Conservation (phyloP, 257 asterid genomes). For the Solanum arcanum region DNA sequence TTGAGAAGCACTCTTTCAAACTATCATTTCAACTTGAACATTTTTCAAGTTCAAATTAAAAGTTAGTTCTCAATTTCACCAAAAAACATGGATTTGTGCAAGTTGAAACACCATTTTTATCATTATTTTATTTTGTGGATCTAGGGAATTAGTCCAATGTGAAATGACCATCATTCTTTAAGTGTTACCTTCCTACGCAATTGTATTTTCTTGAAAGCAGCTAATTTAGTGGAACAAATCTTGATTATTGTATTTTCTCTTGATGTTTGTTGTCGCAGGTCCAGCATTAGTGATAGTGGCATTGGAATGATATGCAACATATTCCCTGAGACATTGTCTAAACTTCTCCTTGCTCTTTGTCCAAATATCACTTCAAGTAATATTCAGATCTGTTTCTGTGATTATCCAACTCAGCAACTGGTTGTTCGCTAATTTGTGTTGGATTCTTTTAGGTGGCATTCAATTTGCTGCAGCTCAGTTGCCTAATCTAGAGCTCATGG, state of each 20-base stretch:
- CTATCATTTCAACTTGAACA: not conserved
- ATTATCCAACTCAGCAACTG: not conserved
- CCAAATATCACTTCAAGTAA: conserved; percentile 96
- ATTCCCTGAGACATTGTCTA: conserved; percentile 65
- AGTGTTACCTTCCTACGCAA: not conserved
- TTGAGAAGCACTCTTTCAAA: not conserved
- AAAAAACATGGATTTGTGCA: too few relatives aligned
- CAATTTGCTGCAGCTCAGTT: conserved; percentile 95
- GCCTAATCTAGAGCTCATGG: conserved; percentile 76
- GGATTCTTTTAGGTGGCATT: conserved; percentile 59
- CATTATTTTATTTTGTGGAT: too few relatives aligned
- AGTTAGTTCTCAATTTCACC: too few relatives aligned
- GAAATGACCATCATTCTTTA: too few relatives aligned
- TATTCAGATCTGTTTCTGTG: not conserved
- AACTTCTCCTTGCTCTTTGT: conserved; percentile 84
- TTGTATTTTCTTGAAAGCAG: not conserved
- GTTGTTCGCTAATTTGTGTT: not conserved
- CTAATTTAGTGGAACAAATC: not conserved
- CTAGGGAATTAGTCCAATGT: too few relatives aligned
- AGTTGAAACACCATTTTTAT: too few relatives aligned
- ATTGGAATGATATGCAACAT: conserved; percentile 96
- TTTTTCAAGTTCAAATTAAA: too few relatives aligned
- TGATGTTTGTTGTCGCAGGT: conserved; percentile 33
- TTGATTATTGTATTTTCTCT: not conserved
- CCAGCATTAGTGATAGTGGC: conserved; percentile 92